Evolutionary conservation across 2,329 filamentous ascomycete species (phyloP).

Genomic region (Intubia oerlemansii): DNA sequence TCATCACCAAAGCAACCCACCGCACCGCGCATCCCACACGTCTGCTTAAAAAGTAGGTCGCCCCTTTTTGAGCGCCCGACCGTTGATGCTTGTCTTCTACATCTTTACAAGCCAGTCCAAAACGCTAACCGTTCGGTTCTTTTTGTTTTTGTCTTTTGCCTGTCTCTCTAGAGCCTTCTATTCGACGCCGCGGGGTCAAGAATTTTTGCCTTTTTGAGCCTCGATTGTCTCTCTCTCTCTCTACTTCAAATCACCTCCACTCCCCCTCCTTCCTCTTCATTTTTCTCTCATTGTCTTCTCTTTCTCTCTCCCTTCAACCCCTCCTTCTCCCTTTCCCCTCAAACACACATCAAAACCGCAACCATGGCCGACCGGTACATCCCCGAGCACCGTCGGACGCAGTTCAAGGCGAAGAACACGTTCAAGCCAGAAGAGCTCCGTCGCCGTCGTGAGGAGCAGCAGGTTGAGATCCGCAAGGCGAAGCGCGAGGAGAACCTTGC

Average conservation of each 20-base stretch:
- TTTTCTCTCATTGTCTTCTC: background rate
- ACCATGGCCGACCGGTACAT: conserved; percentile 98
- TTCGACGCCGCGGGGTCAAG: too few relatives aligned
- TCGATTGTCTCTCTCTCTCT: conserved; percentile 1
- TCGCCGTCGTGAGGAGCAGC: conserved; percentile 94
- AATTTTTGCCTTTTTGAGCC: background rate
- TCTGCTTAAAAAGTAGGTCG: conserved; percentile 1
- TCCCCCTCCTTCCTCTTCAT: background rate
- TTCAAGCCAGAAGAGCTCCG: conserved; percentile 99
- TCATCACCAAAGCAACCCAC: conserved; percentile 6
- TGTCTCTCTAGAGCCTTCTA: background rate
- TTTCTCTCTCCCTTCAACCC: background rate
- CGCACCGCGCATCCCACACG: too few relatives aligned
- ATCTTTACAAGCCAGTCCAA: too few relatives aligned
- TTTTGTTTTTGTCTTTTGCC: background rate
- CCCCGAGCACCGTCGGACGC: conserved; percentile 93
- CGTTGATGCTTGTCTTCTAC: too few relatives aligned
- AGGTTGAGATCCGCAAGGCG: conserved; percentile 96
- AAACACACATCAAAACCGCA: conserved; percentile 12
- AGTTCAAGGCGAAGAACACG: conserved; percentile 98
- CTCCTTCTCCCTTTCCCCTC: background rate
- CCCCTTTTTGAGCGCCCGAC: background rate
- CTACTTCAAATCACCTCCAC: too few relatives aligned
- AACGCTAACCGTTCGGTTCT: too few relatives aligned
- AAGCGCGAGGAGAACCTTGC: conserved; percentile 98